Percentiles rank a stretch among this genome's conserved stretches.
Evolutionary conservation across 176 grass and related monocot species (phyloP).

Genomic region (Typha latifolia): DNA sequence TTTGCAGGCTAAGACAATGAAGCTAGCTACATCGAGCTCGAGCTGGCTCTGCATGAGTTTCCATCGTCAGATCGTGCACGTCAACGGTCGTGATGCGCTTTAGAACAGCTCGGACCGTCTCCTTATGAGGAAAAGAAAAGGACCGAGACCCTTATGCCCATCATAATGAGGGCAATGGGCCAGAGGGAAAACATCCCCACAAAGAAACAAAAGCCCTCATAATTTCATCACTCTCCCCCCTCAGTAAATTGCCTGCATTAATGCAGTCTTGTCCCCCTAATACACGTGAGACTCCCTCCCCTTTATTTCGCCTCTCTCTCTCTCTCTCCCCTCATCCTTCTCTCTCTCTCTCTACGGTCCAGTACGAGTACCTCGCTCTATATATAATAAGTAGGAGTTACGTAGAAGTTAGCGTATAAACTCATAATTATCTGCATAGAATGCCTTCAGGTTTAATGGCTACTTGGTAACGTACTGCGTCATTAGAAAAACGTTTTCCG

Average conservation of each 20-base stretch:
- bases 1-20: too few relatives aligned
- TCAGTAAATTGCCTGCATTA: constrained; percentile 24
- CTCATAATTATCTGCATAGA: not conserved
- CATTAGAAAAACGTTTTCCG: constrained; percentile 2
- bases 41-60: not conserved
- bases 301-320: too few relatives aligned
- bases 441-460: not conserved
- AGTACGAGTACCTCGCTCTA: too few relatives aligned
- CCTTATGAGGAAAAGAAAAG: not conserved
- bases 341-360: too few relatives aligned
- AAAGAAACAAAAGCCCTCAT: constrained; percentile 22
- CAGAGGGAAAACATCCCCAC: constrained; percentile 7
- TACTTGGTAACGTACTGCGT: not conserved
- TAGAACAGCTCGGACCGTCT: not conserved
- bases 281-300: constrained; percentile 12
- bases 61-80: not conserved
- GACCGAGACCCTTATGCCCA: not conserved
- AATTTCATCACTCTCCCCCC: constrained; percentile 16
- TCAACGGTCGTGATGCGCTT: not conserved
- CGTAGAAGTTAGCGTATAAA: not conserved
- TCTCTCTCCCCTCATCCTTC: too few relatives aligned
- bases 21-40: too few relatives aligned
- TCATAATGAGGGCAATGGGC: not conserved
- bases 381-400: too few relatives aligned
- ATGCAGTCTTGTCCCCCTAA: constrained; percentile 13